Base-by-base conservation (phyloP, 2,329 filamentous ascomycete genomes). In the Colletotrichum ledebouriae region DNA sequence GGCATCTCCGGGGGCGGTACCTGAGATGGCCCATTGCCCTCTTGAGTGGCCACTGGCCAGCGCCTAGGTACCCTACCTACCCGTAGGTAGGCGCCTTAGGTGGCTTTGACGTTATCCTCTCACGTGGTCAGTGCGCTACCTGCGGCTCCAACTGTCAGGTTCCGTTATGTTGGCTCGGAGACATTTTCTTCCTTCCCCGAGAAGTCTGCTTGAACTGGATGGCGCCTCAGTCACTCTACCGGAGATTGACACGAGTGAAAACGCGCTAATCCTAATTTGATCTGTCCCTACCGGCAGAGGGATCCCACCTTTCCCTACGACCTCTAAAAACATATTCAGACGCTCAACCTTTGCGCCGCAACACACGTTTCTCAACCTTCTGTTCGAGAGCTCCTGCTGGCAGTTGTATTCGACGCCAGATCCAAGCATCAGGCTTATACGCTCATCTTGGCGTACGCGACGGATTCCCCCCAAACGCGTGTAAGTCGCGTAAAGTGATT, bases 401-500 rank as follows among this genome's bases (percentile, higher is more conserved):
- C 57, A 41, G 5, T 37, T 20, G 22, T 7, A 41, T 7, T 57
- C 56, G 12, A 15, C 44, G 25, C 22, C 3, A 53, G 46, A 42
- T 53, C 50, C 47, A 47, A 34, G 59, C 56, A 63, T 63, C 63
- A 65, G 71, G 71, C 72, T 22, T 10, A 29, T 33, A 11, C 39
- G n/a, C 10, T 49, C 29, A 33, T 55, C 10, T 39, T 68, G 60
- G 60, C 44, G 53, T 46, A 46, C 39, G 53, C 50, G 20, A 17
- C 50, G 34, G 22, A 39, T 33, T 17, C 17, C 25, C 25, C 29
- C 72, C 67, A 73, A 77, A 82, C 84, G 85, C 85, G 85, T 87
- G 83, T 79, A 73, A 82, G 84, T 86, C 85, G 85, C 85, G 85
- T 87, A 81, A 80, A 84, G 82, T 83, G 83, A 80, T 78, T 76